phyloP scores from a whole-genome alignment of 2,329 filamentous ascomycete species.

The Alternaria ethzedia region DNA sequence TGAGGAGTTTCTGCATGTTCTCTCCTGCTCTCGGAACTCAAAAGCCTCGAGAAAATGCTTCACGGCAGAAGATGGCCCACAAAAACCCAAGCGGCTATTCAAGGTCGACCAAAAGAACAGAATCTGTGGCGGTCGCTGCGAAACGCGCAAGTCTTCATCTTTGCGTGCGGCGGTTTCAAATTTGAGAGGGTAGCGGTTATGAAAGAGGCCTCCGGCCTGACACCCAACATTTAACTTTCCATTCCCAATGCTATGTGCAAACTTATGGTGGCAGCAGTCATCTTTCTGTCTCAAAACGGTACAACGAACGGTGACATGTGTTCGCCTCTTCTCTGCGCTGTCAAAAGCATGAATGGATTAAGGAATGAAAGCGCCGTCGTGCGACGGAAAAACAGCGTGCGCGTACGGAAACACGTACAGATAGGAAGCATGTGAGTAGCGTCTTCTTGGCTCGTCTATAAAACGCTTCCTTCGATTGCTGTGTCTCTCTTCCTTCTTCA shows the following conservation, averaged over 20 bases:
- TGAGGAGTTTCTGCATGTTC: too few species aligned
- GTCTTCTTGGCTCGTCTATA: not conserved
- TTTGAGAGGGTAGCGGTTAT: too few species aligned
- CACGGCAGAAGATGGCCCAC: fast-evolving
- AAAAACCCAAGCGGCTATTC: not conserved
- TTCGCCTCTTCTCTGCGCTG: too few species aligned
- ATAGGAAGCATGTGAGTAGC: too few species aligned
- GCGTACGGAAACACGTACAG: not conserved
- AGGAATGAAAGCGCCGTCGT: not conserved
- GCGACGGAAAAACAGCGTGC: not conserved
- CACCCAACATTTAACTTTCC: not conserved
- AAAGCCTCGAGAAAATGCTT: too few species aligned
- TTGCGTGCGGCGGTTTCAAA: not conserved
- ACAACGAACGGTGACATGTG: too few species aligned
- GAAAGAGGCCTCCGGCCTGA: not conserved
- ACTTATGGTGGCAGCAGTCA: not conserved
- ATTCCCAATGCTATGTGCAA: not conserved
- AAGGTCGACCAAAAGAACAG: fast-evolving
- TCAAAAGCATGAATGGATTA: too few species aligned
- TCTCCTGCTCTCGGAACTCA: too few species aligned
- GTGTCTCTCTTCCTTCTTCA: not conserved
- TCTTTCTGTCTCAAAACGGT: not conserved
- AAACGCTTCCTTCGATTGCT: fast-evolving
- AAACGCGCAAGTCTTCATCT: not conserved
- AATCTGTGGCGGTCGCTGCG: not conserved